Evolutionary conservation across 164 flowering plant genomes (phyloP), one percentile per base, ranked within the genome.

Genomic region (Warburgia ugandensis): DNA sequence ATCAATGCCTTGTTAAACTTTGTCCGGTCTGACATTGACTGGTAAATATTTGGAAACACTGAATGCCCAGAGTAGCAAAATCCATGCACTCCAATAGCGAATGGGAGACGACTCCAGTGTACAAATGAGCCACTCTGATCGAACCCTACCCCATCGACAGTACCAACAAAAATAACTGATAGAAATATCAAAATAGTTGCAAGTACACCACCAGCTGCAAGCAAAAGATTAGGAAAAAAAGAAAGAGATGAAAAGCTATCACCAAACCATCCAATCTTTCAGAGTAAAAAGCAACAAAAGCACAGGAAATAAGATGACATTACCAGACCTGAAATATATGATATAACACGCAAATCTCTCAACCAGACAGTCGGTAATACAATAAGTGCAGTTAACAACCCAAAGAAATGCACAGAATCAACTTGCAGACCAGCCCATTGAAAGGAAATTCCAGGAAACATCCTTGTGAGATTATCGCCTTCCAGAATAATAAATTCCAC

Each of bases 401-500:
- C 91, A 55, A 85, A 87, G 26, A 85, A 59, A 59, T 87, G 98
- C 52, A 53, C 12, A 4, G 96, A 68, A 58, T 92, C 94, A n/a
- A 87, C 27, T 29, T 75, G 69, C 38, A 85, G n/a, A 51, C 86
- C 77, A 28, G 55, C 47, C 70, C 71, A 77, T 43, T 68, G 63
- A 46, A 92, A 65, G 22, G 76, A 62, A 51, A 74, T 48, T 46
- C 86, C 91, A 32, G 98, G 94, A 55, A 92, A 92, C 59, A 92
- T 54, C 57, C 77, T 72, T 38, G 86, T 68, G 21, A 92, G 91
- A 64, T 84, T 87, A 58, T 92, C 96, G 4, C 94, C 96, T 70
- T 92, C 98, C 71, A 92, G 69, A 45, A 75, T 87, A 54, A 92
- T 83, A 47, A 87, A 87, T 60, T 92, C 96, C 50, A 83, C 91